Conservation (phyloP, 352 stramenopile genomes). For the Globisporangium spiculum region DNA sequence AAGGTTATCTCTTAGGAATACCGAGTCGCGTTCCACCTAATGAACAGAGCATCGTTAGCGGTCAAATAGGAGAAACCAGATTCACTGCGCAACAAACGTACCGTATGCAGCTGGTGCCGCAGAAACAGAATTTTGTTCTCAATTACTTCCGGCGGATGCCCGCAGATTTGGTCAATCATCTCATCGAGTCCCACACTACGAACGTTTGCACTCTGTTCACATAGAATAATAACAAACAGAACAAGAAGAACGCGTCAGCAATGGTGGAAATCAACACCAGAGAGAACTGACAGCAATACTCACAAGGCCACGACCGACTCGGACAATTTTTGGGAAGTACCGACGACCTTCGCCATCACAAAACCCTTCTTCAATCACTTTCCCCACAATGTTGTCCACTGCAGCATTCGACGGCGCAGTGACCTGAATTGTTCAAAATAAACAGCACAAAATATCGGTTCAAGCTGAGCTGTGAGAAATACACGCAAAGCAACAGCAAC, state of each 20-base stretch:
- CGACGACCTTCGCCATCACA: slow-evolving; percentile 90
- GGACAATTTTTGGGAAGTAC: slow-evolving; percentile 95
- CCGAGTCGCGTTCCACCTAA: slow-evolving; percentile 74
- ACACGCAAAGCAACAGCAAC: neutral
- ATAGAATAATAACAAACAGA: neutral
- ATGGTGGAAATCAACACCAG: too few species aligned
- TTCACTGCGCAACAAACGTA: slow-evolving; percentile 21
- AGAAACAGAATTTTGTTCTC: slow-evolving; percentile 60
- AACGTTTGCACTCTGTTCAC: slow-evolving; percentile 64
- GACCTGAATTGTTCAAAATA: slow-evolving; percentile 32
- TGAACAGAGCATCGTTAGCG: neutral
- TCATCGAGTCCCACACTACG: slow-evolving; percentile 79
- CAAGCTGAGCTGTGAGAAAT: neutral
- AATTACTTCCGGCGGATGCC: slow-evolving; percentile 67
- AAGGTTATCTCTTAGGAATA: slow-evolving; percentile 62
- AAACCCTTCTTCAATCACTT: slow-evolving; percentile 95
- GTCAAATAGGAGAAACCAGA: neutral
- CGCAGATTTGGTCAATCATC: slow-evolving; percentile 82
- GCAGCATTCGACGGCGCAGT: slow-evolving; percentile 94
- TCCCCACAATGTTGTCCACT: slow-evolving; percentile 96
- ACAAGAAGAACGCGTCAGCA: neutral
- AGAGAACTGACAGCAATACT: slow-evolving; percentile 15
- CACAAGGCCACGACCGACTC: slow-evolving; percentile 86
- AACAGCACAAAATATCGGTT: neutral
- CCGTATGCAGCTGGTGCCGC: slow-evolving; percentile 45